phyloP scores from a whole-genome alignment of 192 early-diverging fungal genomes.

The Podila horticola region DNA sequence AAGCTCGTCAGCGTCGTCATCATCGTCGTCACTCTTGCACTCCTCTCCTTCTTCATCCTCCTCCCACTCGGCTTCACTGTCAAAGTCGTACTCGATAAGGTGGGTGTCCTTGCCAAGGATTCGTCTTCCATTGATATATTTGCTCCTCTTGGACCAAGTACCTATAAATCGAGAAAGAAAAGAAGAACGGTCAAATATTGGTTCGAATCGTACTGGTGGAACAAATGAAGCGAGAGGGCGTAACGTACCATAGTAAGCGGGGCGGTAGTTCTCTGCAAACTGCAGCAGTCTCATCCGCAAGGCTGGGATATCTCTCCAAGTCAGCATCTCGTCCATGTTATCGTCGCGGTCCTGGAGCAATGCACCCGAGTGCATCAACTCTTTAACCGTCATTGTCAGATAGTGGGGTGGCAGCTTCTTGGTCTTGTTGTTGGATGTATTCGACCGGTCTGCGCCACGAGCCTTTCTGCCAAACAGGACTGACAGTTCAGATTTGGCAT shows the following conservation, averaged over 20 bases:
- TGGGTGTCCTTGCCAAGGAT: conserved; percentile 72
- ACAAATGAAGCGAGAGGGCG: neutral
- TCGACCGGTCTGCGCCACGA: neutral
- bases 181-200: neutral
- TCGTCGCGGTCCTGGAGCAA: conserved; percentile 39
- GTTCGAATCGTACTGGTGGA: neutral
- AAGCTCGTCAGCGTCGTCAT: conserved; percentile 71
- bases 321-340: conserved; percentile 22
- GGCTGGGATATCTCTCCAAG: conserved; percentile 46
- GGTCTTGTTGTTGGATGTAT: conserved; percentile 11
- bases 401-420: conserved; percentile 34
- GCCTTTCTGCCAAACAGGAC: conserved; percentile 8
- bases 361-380: conserved; percentile 27
- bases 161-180: conserved; percentile 54
- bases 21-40: conserved; percentile 79
- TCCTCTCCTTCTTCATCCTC: conserved; percentile 92
- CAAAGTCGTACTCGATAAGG: conserved; percentile 84
- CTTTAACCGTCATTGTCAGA: conserved; percentile 22
- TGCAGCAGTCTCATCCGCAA: conserved; percentile 73
- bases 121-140: conserved; percentile 60
- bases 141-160: conserved; percentile 77
- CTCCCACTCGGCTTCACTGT: conserved; percentile 94
- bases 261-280: conserved; percentile 76
- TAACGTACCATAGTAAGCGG: conserved; percentile 77
- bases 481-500: conserved; percentile 2